Percentiles rank a stretch among this genome's conserved stretches.
phyloP scores from a whole-genome alignment of 768 basidiomycete species.

The Rhodocollybia butyracea region DNA sequence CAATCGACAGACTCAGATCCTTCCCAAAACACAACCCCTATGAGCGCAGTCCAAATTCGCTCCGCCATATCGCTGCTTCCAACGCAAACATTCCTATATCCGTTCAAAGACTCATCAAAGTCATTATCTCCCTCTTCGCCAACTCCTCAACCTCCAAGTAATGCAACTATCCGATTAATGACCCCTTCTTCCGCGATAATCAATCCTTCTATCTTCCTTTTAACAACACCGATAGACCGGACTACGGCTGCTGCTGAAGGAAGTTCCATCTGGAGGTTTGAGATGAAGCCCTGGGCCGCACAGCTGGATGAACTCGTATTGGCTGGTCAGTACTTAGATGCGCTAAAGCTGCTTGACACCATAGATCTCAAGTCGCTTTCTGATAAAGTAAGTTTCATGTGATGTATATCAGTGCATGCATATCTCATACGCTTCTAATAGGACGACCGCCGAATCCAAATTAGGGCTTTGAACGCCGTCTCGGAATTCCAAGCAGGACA shows the following conservation, averaged over 20 bases:
- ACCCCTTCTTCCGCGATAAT: slow-evolving; percentile 48
- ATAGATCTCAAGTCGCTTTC: slow-evolving; percentile 56
- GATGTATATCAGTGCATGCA: background rate
- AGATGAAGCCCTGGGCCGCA: slow-evolving; percentile 69
- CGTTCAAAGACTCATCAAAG: slow-evolving; percentile 41
- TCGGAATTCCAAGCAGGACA: slow-evolving; percentile 65
- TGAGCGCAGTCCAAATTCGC: slow-evolving; percentile 64
- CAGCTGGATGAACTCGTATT: slow-evolving; percentile 84
- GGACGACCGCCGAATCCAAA: slow-evolving; percentile 53
- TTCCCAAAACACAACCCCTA: slow-evolving; percentile 29
- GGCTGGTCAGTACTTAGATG: slow-evolving; percentile 69
- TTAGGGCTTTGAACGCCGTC: slow-evolving; percentile 76
- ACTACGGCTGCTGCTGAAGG: slow-evolving; percentile 64
- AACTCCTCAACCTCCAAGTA: slow-evolving; percentile 18
- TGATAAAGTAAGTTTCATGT: slow-evolving; percentile 54
- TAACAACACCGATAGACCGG: slow-evolving; percentile 76
- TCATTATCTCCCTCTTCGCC: slow-evolving; percentile 22
- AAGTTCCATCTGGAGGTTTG: slow-evolving; percentile 72
- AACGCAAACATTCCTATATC: slow-evolving; percentile 63
- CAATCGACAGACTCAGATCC: slow-evolving; percentile 24
- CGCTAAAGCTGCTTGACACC: slow-evolving; percentile 71
- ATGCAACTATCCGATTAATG: slow-evolving; percentile 62
- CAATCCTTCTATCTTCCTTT: slow-evolving; percentile 56
- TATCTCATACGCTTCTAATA: slow-evolving; percentile 22
- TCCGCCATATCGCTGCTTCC: slow-evolving; percentile 64